These are phyloP conservation scores for Coemansia sp. DNA, from an alignment of 192 early-diverging fungal genomes.

Conservation along the genomic window DNA sequence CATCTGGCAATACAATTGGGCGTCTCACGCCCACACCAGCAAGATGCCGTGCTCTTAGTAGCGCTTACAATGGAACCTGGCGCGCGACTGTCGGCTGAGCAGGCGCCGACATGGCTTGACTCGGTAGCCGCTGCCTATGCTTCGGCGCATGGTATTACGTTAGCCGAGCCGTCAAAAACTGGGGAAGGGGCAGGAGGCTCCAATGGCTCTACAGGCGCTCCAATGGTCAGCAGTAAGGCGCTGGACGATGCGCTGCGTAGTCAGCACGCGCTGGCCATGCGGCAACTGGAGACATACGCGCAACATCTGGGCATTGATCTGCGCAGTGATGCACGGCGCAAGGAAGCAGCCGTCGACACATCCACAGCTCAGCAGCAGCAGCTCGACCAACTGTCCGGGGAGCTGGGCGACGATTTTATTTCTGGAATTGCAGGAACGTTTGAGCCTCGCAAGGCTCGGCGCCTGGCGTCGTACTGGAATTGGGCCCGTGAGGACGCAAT, in stretches of 20 bases:
- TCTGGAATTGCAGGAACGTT: conserved; percentile 83
- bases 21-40: conserved; percentile 67
- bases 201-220: conserved; percentile 4
- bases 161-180: background rate
- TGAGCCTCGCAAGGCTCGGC: conserved; percentile 76
- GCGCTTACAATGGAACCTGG: conserved; percentile 83
- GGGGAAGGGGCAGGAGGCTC: background rate
- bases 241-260: conserved; percentile 73
- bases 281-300: conserved; percentile 78
- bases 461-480: conserved; percentile 95
- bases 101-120: conserved; percentile 81
- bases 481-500: conserved; percentile 65
- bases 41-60: conserved; percentile 74
- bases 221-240: conserved; percentile 81
- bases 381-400: conserved; percentile 73
- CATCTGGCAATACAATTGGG: conserved; percentile 54
- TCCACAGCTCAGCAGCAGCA: conserved; percentile 61
- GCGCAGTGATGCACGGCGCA: conserved; percentile 67
- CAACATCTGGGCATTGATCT: conserved; percentile 79
- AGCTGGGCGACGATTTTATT: conserved; percentile 85
- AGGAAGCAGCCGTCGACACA: conserved; percentile 55
- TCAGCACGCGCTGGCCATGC: conserved; percentile 66
- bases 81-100: conserved; percentile 66
- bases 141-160: conserved; percentile 10
- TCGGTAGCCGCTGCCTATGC: conserved; percentile 70